Evolutionary conservation across 1,139 yeast genomes (phyloP), one percentile per base, ranked within the genome.

Genomic region (Suhomyces guaymorum): DNA sequence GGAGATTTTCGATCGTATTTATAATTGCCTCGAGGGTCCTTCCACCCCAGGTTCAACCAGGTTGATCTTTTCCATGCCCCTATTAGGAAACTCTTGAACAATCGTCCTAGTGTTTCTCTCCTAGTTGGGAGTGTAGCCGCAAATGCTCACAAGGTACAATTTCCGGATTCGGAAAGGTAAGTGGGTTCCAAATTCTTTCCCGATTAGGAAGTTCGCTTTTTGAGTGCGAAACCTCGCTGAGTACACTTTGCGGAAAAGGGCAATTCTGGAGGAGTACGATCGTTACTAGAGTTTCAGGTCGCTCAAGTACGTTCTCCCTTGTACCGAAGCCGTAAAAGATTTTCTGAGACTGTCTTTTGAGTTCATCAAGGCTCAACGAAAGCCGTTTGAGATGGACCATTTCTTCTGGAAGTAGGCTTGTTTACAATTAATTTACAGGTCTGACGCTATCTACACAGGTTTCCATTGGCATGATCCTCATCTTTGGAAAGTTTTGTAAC

Each of bases 81-180:
- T 19, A 28, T 38, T 41, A 38, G 44, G 44, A 37, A 41, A 30
- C 35, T 34, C 20, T 21, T 24, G 31, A 12, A 27, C 22, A 14
- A 13, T 4, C 4, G 17, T 12, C 14, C 10, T 21, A 32, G 23
- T 19, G 34, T 33, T 20, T 14, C 34, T 35, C 24, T 14, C 40
- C 32, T 26, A 37, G 33, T 24, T 23, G 16, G 32, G 38, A 30
- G 34, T 31, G 21, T 21, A 32, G 33, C 15, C 34, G 38, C 38
- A 37, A 29, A 37, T 30, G 9, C 8, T n/a, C 9, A 11, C 16
- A 14, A 22, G 14, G 19, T 16, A 29, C 31, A 25, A 39, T 37
- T 42, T 24, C 45, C 45, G 18, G 25, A 35, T 35, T 24, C 22
- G 45, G 45, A 23, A 39, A 28, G 35, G 33, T 39, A 32, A 41